These are phyloP conservation scores for Pseudotulostoma volvatum DNA, from an alignment of 495 filamentous ascomycete genomes.

Conservation along the genomic window DNA sequence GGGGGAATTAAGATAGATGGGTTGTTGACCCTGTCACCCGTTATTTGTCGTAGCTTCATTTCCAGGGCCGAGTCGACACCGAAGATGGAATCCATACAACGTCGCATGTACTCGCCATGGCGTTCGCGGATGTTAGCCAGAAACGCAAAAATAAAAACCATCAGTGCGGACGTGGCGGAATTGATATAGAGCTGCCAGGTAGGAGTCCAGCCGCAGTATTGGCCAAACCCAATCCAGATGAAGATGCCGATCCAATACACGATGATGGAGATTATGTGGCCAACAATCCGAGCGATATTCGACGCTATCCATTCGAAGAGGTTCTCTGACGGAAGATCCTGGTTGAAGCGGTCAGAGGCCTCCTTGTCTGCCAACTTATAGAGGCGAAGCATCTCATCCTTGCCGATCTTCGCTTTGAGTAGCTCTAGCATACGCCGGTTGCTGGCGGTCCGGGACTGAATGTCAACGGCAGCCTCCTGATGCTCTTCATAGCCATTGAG, in stretches of 20 bases:
- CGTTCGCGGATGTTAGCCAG: slow-evolving; percentile 23
- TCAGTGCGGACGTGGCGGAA: slow-evolving; percentile 19
- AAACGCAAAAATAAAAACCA: slow-evolving; percentile 23
- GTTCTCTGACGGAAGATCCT: slow-evolving; percentile 6
- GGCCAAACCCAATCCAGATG: slow-evolving; percentile 21
- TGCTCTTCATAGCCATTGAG: slow-evolving; percentile 16
- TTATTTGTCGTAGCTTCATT: slow-evolving; percentile 14
- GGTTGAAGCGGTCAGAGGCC: slow-evolving; percentile 4
- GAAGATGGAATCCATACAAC: slow-evolving; percentile 18
- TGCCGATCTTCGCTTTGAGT: slow-evolving; percentile 8
- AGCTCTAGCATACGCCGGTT: slow-evolving; percentile 15
- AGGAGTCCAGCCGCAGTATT: slow-evolving; percentile 11
- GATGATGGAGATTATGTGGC: slow-evolving; percentile 11
- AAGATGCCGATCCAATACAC: slow-evolving; percentile 23
- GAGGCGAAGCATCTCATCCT: slow-evolving; percentile 5
- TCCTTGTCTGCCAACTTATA: slow-evolving; percentile 2
- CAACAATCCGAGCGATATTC: slow-evolving; percentile 9
- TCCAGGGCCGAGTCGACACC: slow-evolving; percentile 21
- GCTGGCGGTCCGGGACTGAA: slow-evolving; percentile 17
- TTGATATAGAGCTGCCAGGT: slow-evolving; percentile 27
- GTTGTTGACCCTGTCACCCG: slow-evolving; percentile 12
- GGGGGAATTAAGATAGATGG: slow-evolving; percentile 10
- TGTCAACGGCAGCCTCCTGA: slow-evolving; percentile 10
- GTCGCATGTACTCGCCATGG: slow-evolving; percentile 15
- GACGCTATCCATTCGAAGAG: slow-evolving; percentile 10